phyloP scores from a whole-genome alignment of 345 rosid species.

The Syzygium oleosum region DNA sequence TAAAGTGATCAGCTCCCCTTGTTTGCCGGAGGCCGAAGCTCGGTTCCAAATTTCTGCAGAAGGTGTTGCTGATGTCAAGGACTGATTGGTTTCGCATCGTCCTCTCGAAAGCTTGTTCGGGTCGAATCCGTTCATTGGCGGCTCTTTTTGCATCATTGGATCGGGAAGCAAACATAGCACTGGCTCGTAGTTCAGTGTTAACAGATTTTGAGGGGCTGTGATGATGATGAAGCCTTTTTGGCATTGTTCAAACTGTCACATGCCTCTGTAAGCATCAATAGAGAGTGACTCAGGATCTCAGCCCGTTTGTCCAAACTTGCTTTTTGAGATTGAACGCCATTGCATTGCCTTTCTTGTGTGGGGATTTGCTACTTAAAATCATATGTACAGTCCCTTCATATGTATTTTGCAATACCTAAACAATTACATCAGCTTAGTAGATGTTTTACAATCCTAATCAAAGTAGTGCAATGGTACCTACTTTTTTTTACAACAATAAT shows the following conservation, averaged over 20 bases:
- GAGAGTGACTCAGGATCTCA: not conserved
- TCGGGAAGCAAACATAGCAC: not conserved
- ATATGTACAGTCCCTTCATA: no score
- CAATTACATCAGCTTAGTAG: no score
- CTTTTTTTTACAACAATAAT: no score
- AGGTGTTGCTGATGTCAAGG: constrained; percentile 86
- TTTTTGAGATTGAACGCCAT: not conserved
- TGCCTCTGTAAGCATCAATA: not conserved
- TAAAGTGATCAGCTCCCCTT: constrained; percentile 95
- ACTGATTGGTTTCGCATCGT: constrained; percentile 20
- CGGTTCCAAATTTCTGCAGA: constrained; percentile 79
- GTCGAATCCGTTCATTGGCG: not conserved
- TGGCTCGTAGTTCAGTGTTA: not conserved
- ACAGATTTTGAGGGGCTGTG: not conserved
- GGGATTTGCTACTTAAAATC: no score
- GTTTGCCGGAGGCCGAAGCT: constrained; percentile 90
- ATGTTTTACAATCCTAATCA: no score
- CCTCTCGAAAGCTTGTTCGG: not conserved
- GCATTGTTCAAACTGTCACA: not conserved
- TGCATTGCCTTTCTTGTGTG: not conserved
- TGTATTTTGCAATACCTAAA: no score
- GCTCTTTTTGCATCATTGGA: not conserved
- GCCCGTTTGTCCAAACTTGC: not conserved
- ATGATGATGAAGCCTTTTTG: not conserved
- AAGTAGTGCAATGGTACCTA: no score